Conservation (phyloP, 176 grass and related monocot species). For the Aechmea fasciata region DNA sequence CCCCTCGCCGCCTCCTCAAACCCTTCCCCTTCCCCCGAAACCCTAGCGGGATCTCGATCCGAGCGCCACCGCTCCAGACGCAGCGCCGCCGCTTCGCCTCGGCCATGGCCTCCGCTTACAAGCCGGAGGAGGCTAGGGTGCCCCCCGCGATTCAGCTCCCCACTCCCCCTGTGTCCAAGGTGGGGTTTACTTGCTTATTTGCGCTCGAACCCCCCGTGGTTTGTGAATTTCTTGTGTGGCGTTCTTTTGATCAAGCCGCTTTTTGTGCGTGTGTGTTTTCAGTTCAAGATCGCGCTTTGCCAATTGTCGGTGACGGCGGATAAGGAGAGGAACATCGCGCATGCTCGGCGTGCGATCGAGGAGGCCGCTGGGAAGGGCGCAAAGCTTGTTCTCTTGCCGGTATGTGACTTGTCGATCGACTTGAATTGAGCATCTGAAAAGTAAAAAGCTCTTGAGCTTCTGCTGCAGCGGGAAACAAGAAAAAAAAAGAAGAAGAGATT, state of each 20-base stretch:
- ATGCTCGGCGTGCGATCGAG: slow-evolving; percentile 67
- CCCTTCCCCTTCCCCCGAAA: background rate
- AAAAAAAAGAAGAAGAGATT: too few species aligned
- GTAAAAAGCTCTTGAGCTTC: background rate
- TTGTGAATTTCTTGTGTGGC: background rate
- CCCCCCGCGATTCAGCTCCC: slow-evolving; percentile 18
- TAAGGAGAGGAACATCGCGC: slow-evolving; percentile 74
- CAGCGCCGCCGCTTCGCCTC: background rate
- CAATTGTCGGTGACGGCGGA: slow-evolving; percentile 74
- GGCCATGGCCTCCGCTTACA: slow-evolving; percentile 17
- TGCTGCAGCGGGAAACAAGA: background rate
- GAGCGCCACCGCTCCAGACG: background rate
- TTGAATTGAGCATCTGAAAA: slow-evolving; percentile 3
- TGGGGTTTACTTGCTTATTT: background rate
- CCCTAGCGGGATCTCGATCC: background rate
- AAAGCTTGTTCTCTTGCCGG: slow-evolving; percentile 85
- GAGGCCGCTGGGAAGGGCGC: slow-evolving; percentile 57
- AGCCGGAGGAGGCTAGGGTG: slow-evolving; percentile 16
- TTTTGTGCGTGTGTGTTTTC: slow-evolving; percentile 13
- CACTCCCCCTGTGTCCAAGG: slow-evolving; percentile 14
- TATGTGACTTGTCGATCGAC: slow-evolving; percentile 16
- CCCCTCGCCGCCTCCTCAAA: background rate
- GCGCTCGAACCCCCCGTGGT: too few species aligned
- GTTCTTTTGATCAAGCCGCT: too few species aligned
- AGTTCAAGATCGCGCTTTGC: slow-evolving; percentile 96